Evolutionary conservation across 495 filamentous ascomycete species (phyloP), one percentile per base, ranked within the genome.

Genomic region (Parachaetomium inaequale): DNA sequence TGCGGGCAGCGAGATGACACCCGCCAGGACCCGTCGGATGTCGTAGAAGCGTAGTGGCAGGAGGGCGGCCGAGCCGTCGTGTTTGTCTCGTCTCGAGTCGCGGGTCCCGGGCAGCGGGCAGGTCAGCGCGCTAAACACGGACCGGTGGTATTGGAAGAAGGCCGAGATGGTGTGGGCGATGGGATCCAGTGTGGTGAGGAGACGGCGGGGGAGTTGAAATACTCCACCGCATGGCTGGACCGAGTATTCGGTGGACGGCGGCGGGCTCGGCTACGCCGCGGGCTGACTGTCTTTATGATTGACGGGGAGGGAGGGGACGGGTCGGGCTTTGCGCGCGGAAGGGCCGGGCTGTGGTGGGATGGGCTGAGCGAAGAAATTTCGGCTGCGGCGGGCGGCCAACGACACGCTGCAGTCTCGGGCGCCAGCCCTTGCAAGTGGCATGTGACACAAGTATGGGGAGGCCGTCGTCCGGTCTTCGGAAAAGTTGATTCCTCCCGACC

Each of bases 21-120:
- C 87, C 53, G 74, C 72, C 45, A 85, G 59, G 45, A 81, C 71
- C n/a, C 78, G 81, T 59, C 72, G 75, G 53, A 81, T 61, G 51
- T 76, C 68, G 70, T 70, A 66, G 55, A 75, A 71, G 61, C 69
- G 74, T 58, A 81, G 69, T 53, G 81, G 77, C 73, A 77, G 80
- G 66, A 72, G 68, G 49, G 72, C 51, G 52, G 69, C 40, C 52
- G 76, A 78, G 67, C 72, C 68, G 62, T 79, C 64, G 70, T 80
- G 74, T 59, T 68, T 79, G 63, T 83, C 78, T 71, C 75, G 78
- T 68, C 79, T 75, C 60, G 80, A 81, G 61, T 73, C 68, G 70
- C 74, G 79, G 40, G 70, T 61, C 10, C 69, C 58, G 29, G 65
- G 6, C 5, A n/a, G 23, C 8, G 63, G 42, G 59, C 38, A 7